Evolutionary conservation across 495 filamentous ascomycete species (phyloP).

Genomic region (Podospora australis): DNA sequence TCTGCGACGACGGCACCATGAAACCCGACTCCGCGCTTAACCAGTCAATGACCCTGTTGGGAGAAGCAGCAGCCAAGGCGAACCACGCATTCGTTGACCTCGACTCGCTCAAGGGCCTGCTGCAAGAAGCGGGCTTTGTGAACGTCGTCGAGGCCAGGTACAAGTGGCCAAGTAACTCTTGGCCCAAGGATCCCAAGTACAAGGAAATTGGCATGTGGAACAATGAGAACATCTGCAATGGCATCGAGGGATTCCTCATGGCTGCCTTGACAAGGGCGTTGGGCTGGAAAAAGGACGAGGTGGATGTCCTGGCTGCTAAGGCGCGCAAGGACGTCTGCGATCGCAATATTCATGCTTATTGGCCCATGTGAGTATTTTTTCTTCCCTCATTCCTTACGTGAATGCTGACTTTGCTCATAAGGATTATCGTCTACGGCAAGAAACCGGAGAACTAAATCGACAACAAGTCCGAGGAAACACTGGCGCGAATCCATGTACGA

Average conservation of each 20-base stretch:
- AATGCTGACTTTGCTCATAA: no score
- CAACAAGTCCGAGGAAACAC: no score
- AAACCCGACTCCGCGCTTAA: constrained; percentile 9
- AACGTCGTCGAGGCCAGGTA: constrained; percentile 12
- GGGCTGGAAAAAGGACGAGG: constrained; percentile 15
- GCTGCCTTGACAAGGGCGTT: constrained; percentile 14
- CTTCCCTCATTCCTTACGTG: no score
- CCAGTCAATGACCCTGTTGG: neutral
- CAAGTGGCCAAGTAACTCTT: constrained; percentile 15
- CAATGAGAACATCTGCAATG: constrained; percentile 6
- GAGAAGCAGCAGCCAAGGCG: constrained; percentile 8
- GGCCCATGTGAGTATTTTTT: neutral
- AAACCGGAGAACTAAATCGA: no score
- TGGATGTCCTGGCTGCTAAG: constrained; percentile 10
- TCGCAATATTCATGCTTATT: constrained; percentile 17
- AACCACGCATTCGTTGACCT: constrained; percentile 14
- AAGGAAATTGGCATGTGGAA: constrained; percentile 19
- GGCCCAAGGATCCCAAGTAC: constrained; percentile 17
- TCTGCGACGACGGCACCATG: constrained; percentile 16
- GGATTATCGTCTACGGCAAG: no score
- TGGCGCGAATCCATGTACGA: no score
- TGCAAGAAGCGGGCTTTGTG: constrained; percentile 16
- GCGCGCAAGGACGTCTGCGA: constrained; percentile 21
- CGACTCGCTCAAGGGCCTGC: constrained; percentile 6
- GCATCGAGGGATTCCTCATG: constrained; percentile 13